Evolutionary conservation across 2,329 filamentous ascomycete genomes (phyloP).

Genomic region (Sordariomycetes sp.): DNA sequence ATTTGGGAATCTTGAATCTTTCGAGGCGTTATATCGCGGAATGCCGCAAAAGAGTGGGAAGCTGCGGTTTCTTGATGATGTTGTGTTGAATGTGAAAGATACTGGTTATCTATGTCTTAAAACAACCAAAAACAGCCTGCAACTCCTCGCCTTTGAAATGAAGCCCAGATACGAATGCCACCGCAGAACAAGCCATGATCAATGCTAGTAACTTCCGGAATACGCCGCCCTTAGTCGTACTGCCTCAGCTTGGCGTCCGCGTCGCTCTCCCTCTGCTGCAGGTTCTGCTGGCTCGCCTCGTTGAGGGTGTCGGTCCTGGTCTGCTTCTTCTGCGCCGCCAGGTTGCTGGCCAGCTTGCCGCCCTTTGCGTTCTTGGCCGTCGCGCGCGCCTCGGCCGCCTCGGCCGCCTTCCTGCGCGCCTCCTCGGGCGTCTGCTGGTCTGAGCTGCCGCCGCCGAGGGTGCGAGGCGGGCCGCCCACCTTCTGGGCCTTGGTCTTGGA

Average conservation of each 20-base stretch:
- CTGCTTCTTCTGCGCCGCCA: conserved; percentile 69
- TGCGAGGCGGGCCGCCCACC: conserved; percentile 50
- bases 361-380: conserved; percentile 47
- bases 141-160: too few relatives aligned
- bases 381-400: conserved; percentile 73
- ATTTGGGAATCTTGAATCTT: too few relatives aligned
- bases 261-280: conserved; percentile 59
- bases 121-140: too few relatives aligned
- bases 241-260: conserved; percentile 30
- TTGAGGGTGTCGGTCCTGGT: conserved; percentile 60
- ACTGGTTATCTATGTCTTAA: too few relatives aligned
- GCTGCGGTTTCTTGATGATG: too few relatives aligned
- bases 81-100: too few relatives aligned
- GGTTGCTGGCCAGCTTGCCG: conserved; percentile 61
- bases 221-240: conserved; percentile 22
- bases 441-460: conserved; percentile 44
- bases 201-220: too few relatives aligned
- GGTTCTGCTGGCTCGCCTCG: conserved; percentile 57
- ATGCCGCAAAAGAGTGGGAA: too few relatives aligned
- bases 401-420: conserved; percentile 64
- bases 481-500: conserved; percentile 35
- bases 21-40: too few relatives aligned
- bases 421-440: conserved; percentile 31
- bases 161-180: too few relatives aligned
- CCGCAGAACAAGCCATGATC: too few relatives aligned